These are phyloP conservation scores for Suillus subalutaceus DNA, from an alignment of 768 basidiomycete species.

Conservation along the genomic window DNA sequence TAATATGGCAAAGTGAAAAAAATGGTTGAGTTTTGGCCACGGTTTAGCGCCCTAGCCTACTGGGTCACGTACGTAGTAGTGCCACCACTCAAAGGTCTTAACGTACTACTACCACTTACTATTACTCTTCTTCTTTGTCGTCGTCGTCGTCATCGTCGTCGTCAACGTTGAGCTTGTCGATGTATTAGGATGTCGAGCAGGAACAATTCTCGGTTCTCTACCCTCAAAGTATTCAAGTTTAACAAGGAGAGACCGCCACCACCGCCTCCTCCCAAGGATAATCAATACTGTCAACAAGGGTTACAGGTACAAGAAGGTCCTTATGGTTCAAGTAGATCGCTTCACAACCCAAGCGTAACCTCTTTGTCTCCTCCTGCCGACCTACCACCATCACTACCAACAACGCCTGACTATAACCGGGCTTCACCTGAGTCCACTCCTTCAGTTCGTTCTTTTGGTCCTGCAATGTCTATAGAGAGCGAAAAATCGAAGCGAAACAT, in stretches of 20 bases:
- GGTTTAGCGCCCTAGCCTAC: not conserved
- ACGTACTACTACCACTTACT: not conserved
- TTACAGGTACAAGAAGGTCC: not conserved
- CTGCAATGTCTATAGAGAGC: constrained; percentile 25
- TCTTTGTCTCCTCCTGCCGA: constrained; percentile 43
- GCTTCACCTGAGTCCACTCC: constrained; percentile 21
- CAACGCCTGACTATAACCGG: constrained; percentile 22
- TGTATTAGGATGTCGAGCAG: constrained; percentile 13
- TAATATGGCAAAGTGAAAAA: not conserved
- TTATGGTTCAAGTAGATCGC: constrained; percentile 30
- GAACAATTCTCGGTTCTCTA: constrained; percentile 42
- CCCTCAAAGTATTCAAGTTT: constrained; percentile 47
- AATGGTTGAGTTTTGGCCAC: constrained; percentile 5
- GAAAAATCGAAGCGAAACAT: constrained; percentile 33
- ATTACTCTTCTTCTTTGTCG: not conserved
- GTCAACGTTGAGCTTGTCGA: not conserved
- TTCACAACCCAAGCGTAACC: constrained; percentile 46
- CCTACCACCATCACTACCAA: constrained; percentile 26
- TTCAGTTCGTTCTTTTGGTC: constrained; percentile 9
- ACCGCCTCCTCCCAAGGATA: constrained; percentile 68
- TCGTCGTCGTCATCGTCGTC: no score
- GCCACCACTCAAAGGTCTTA: constrained; percentile 3
- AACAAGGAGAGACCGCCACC: constrained; percentile 45
- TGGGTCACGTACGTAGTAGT: not conserved
- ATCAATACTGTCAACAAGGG: constrained; percentile 40